A percentile compares a stretch with the other conserved stretches of the same genome.
Evolutionary conservation across 73 alveolate species (phyloP).

Genomic region (Breviolum minutum): DNA sequence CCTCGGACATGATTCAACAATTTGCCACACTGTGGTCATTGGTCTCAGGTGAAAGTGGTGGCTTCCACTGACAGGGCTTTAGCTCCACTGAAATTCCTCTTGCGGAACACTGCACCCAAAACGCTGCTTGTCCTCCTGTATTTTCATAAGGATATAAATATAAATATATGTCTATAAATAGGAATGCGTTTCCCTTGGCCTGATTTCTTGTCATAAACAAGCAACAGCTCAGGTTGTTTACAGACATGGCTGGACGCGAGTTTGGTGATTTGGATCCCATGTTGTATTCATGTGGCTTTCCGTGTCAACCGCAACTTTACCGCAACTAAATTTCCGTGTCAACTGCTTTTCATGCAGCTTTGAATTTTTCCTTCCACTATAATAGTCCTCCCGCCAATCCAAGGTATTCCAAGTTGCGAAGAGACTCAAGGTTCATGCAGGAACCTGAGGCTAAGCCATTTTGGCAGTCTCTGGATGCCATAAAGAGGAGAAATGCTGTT

Average conservation of each 20-base stretch:
- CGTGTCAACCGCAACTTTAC: not conserved
- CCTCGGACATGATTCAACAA: too few species aligned
- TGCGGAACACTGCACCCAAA: not conserved
- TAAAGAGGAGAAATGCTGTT: not conserved
- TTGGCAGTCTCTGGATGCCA: not conserved
- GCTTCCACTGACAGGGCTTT: constrained; percentile 39
- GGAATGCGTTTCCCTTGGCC: not conserved
- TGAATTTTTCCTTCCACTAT: not conserved
- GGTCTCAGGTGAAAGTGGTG: not conserved
- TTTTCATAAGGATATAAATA: too few species aligned
- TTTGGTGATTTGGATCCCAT: not conserved
- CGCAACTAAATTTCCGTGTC: not conserved
- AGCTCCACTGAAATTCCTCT: not conserved
- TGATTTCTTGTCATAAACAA: not conserved
- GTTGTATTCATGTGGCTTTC: constrained; percentile 12
- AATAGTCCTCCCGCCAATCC: not conserved
- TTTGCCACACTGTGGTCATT: not conserved
- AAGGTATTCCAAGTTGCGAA: not conserved
- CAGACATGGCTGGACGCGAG: constrained; percentile 43
- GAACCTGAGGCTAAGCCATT: constrained; percentile 31
- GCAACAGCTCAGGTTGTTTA: not conserved
- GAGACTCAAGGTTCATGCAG: not conserved
- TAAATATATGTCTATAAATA: not conserved
- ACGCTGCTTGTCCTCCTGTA: not conserved
- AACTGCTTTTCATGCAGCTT: not conserved